Evolutionary conservation across 768 basidiomycete species (phyloP).

Genomic region (Rhodotorula babjevae): DNA sequence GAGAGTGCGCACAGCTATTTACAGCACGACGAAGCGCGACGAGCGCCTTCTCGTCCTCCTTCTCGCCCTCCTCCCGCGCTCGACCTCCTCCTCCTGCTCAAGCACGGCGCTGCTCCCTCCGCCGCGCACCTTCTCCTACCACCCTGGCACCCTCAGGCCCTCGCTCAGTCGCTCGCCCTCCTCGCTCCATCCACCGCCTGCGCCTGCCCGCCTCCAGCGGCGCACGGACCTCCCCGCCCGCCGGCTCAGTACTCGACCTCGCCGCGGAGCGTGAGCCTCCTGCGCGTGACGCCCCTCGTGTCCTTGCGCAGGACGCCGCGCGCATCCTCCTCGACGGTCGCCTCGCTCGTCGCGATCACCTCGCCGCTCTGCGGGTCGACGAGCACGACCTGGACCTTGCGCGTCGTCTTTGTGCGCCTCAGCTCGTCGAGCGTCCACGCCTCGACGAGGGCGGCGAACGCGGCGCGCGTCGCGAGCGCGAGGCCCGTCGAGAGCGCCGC

Average conservation of each 20-base stretch:
- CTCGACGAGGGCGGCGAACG: background rate
- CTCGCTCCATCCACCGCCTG: too few species aligned
- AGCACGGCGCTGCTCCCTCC: too few species aligned
- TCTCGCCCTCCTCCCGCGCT: too few species aligned
- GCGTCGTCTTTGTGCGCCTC: conserved; percentile 1
- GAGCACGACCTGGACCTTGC: conserved; percentile 4
- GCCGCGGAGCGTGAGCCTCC: conserved; percentile 1
- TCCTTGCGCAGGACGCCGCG: background rate
- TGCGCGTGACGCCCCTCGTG: background rate
- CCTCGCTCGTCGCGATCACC: background rate
- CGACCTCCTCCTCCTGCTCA: too few species aligned
- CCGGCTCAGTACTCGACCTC: conserved; percentile 13
- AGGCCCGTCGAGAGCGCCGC: background rate
- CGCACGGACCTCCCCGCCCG: too few species aligned
- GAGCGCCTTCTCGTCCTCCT: too few species aligned
- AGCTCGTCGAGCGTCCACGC: conserved; percentile 17
- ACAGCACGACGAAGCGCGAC: too few species aligned
- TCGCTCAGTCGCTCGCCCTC: too few species aligned
- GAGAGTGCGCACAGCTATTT: too few species aligned
- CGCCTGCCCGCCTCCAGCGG: too few species aligned
- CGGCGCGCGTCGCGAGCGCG: background rate
- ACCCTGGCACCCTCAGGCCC: too few species aligned
- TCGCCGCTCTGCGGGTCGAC: conserved; percentile 1
- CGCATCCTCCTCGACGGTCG: conserved; percentile 5
- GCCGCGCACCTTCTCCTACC: too few species aligned